Evolutionary conservation across 2,329 filamentous ascomycete genomes (phyloP).

Genomic region (Penicillium brevicompactum): DNA sequence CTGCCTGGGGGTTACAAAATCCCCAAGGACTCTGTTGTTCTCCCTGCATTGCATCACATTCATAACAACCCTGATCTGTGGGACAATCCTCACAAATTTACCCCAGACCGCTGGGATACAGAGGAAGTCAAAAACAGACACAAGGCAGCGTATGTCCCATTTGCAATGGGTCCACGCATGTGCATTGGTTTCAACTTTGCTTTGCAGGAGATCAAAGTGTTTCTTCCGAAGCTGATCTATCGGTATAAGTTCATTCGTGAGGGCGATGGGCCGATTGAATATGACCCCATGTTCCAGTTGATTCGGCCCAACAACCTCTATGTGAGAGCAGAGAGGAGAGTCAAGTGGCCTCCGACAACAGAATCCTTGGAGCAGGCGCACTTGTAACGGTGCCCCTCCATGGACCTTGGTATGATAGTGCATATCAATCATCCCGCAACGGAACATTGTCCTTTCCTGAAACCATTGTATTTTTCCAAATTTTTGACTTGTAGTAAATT

Average conservation of each 20-base stretch:
- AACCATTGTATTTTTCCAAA: too few relatives aligned
- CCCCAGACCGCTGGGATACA: constrained; percentile 63
- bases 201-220: constrained; percentile 61
- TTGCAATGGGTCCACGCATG: constrained; percentile 58
- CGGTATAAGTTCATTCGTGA: constrained; percentile 60
- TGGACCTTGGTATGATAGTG: too few relatives aligned
- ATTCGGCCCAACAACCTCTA: constrained; percentile 32
- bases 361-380: neutral
- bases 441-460: too few relatives aligned
- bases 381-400: too few relatives aligned
- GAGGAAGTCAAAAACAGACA: constrained; percentile 53
- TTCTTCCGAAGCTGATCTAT: constrained; percentile 59
- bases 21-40: constrained; percentile 55
- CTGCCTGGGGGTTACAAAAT: constrained; percentile 63
- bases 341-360: constrained; percentile 16
- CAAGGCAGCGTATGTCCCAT: constrained; percentile 59
- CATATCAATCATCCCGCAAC: too few relatives aligned
- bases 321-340: constrained; percentile 21
- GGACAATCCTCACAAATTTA: constrained; percentile 61
- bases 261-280: constrained; percentile 51
- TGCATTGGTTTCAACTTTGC: constrained; percentile 69
- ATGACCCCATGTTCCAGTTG: constrained; percentile 33
- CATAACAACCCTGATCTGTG: constrained; percentile 58
- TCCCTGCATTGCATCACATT: constrained; percentile 52
- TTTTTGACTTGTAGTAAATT: too few relatives aligned